Evolutionary conservation across 768 basidiomycete species (phyloP).

Genomic region (Tricholoma terreum): DNA sequence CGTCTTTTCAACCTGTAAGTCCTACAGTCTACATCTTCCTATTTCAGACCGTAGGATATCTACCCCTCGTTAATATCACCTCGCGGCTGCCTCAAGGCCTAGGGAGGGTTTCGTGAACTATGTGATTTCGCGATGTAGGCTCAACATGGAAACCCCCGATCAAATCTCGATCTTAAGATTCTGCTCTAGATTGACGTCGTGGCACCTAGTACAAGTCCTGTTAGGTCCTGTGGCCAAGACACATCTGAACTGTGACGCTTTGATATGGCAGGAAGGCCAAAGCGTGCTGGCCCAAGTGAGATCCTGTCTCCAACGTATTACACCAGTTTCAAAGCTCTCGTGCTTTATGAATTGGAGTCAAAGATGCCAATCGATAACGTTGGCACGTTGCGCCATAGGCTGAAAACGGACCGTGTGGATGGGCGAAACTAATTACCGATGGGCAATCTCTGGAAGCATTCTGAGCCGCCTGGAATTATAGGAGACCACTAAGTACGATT

Average conservation of each 20-base stretch:
- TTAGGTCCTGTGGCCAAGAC: no score
- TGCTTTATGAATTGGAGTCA: background rate
- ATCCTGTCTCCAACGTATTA: no score
- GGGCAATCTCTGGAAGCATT: no score
- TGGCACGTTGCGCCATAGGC: background rate
- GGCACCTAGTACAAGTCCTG: no score
- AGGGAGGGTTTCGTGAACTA: background rate
- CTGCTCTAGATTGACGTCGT: background rate
- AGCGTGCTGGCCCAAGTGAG: no score
- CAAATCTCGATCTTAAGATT: constrained; percentile 16
- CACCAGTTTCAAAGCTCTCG: background rate
- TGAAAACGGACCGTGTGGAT: no score
- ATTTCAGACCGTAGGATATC: constrained; percentile 21
- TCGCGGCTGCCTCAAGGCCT: constrained; percentile 26
- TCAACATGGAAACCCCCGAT: constrained; percentile 10
- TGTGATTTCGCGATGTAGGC: constrained; percentile 9
- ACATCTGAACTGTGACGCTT: no score
- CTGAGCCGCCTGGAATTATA: no score
- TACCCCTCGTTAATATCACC: constrained; percentile 29
- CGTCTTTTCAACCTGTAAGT: constrained; percentile 18
- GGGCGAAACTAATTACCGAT: background rate
- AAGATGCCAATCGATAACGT: background rate
- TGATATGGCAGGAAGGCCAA: no score
- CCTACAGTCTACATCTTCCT: constrained; percentile 14
- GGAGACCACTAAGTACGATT: no score